These are phyloP conservation scores for Blastobotrys chiropterorum DNA, from an alignment of 805 yeast genomes.

Conservation along the genomic window DNA sequence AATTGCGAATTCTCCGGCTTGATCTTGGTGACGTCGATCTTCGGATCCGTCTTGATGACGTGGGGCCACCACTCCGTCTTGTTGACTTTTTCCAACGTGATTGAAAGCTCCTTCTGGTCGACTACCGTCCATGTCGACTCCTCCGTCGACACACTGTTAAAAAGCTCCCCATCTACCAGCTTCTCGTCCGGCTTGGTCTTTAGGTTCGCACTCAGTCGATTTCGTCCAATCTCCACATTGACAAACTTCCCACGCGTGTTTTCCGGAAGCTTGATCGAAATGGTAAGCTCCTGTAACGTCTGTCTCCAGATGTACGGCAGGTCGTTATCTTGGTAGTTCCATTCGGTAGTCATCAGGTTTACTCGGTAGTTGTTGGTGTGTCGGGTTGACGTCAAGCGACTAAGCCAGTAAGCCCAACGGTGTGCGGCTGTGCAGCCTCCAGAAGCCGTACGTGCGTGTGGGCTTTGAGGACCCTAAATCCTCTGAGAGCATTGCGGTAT, in stretches of 20 bases:
- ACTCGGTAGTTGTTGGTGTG: too few species aligned
- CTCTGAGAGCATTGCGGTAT: too few species aligned
- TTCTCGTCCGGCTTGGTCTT: constrained; percentile 17
- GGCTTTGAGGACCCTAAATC: too few species aligned
- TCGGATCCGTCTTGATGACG: constrained; percentile 36
- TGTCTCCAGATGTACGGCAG: constrained; percentile 34
- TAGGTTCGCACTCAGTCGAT: constrained; percentile 22
- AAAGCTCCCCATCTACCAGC: constrained; percentile 33
- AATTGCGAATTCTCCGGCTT: constrained; percentile 37
- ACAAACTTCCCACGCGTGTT: constrained; percentile 34
- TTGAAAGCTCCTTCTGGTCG: constrained; percentile 32
- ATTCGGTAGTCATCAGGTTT: too few species aligned
- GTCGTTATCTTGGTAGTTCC: background rate
- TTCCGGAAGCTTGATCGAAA: constrained; percentile 27
- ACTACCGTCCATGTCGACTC: constrained; percentile 39
- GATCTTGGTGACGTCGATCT: constrained; percentile 36
- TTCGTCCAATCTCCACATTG: constrained; percentile 24
- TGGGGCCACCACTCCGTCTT: constrained; percentile 44
- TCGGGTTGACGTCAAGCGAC: background rate
- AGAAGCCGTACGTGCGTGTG: too few species aligned
- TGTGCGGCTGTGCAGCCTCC: too few species aligned
- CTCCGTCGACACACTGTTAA: constrained; percentile 28
- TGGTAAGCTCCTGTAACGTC: constrained; percentile 38
- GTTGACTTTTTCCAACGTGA: constrained; percentile 34
- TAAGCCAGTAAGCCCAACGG: too few species aligned